These are phyloP conservation scores for Neofusicoccum sp. DNA, from an alignment of 2,329 filamentous ascomycete species.

Conservation along the genomic window DNA sequence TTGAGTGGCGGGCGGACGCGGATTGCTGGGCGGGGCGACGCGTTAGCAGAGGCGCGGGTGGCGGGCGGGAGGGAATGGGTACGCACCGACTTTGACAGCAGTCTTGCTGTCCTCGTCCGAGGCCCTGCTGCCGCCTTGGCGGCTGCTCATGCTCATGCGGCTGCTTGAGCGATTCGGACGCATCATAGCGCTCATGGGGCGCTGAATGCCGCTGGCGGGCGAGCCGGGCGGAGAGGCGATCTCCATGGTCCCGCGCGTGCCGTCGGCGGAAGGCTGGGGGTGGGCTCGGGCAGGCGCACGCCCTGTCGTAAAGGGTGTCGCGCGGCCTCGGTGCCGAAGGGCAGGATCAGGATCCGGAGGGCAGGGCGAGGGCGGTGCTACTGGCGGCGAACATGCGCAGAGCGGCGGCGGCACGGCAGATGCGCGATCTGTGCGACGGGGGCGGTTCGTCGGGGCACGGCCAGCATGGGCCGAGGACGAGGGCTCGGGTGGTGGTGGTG, in stretches of 20 bases:
- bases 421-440: constrained; percentile 17
- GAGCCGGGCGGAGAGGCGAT: constrained; percentile 36
- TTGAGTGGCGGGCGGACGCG: constrained; percentile 86
- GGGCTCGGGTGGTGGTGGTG: not conserved
- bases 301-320: not conserved
- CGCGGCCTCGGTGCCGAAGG: constrained; percentile 6
- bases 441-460: not conserved
- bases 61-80: constrained; percentile 15
- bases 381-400: constrained; percentile 15
- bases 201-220: constrained; percentile 46
- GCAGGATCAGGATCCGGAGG: constrained; percentile 5
- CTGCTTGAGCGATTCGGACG: constrained; percentile 76
- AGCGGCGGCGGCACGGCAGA: constrained; percentile 13
- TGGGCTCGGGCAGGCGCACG: not conserved
- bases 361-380: constrained; percentile 12
- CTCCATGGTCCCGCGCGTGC: constrained; percentile 9
- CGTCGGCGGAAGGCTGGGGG: not conserved
- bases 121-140: constrained; percentile 70
- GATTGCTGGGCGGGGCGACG: constrained; percentile 61
- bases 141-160: constrained; percentile 81
- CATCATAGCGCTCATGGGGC: constrained; percentile 80
- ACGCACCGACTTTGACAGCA: constrained; percentile 94
- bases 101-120: constrained; percentile 90
- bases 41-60: constrained; percentile 26
- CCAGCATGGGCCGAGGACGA: constrained; percentile 6